These are phyloP conservation scores for Boeremia lycopersici DNA, from an alignment of 2,329 filamentous ascomycete genomes.

Conservation along the genomic window DNA sequence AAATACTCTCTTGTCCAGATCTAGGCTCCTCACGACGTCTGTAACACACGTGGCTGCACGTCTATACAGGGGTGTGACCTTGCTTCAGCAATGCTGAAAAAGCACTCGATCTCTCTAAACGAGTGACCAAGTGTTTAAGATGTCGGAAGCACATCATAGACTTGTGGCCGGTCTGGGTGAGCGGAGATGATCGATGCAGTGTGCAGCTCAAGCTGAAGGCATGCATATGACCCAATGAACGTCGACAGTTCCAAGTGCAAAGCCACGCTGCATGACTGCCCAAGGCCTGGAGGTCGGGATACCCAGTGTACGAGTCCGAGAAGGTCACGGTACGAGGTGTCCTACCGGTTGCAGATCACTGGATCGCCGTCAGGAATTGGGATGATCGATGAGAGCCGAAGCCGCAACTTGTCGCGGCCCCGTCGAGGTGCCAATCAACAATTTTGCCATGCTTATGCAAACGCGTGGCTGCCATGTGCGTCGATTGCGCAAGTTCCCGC, in stretches of 20 bases:
- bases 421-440: slow-evolving; percentile 1
- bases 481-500: slow-evolving; percentile 4
- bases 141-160: background rate
- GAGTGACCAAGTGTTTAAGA: background rate
- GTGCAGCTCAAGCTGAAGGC: background rate
- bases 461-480: slow-evolving; percentile 16
- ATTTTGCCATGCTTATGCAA: slow-evolving; percentile 5
- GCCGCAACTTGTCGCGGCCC: background rate
- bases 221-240: background rate
- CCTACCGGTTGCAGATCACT: slow-evolving; percentile 4
- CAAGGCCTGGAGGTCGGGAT: background rate
- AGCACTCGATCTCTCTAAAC: background rate
- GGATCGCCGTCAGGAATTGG: background rate
- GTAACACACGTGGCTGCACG: slow-evolving; percentile 3
- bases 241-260: background rate
- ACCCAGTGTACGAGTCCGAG: background rate
- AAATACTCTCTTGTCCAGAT: background rate
- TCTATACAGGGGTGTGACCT: background rate
- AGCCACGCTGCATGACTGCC: background rate
- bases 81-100: background rate
- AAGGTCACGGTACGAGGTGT: background rate
- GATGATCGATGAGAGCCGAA: slow-evolving; percentile 2
- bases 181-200: background rate
- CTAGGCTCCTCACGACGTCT: background rate
- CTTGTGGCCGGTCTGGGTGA: background rate